phyloP scores from a whole-genome alignment of 2,329 filamentous ascomycete species.

The Alternaria triticimaculans region DNA sequence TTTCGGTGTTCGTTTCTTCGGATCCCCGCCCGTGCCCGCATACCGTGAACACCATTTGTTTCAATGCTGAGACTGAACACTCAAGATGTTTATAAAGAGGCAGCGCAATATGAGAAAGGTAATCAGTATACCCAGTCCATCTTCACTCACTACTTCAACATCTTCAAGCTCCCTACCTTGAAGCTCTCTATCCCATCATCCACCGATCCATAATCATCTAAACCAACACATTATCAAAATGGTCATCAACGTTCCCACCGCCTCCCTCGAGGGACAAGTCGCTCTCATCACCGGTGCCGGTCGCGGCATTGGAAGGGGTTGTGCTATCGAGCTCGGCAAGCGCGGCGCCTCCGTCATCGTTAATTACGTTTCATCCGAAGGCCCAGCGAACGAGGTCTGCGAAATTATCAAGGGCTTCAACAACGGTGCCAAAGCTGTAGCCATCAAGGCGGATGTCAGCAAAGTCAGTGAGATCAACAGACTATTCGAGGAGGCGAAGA shows the following conservation, averaged over 20 bases:
- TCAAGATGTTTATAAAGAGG: conserved; percentile 17
- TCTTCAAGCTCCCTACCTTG: background rate
- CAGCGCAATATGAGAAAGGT: background rate
- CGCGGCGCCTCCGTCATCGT: conserved; percentile 70
- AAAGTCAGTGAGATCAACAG: conserved; percentile 64
- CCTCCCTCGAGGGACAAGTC: conserved; percentile 60
- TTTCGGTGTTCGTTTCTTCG: conserved; percentile 31
- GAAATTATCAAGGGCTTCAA: conserved; percentile 54
- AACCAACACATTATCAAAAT: conserved; percentile 31
- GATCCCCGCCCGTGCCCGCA: conserved; percentile 33
- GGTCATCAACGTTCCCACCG: conserved; percentile 54
- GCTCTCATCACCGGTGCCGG: conserved; percentile 69
- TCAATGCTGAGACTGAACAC: conserved; percentile 12
- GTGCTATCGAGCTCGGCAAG: conserved; percentile 70
- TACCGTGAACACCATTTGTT: conserved; percentile 16
- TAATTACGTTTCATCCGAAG: conserved; percentile 66
- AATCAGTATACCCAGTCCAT: conserved; percentile 14
- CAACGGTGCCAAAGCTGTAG: conserved; percentile 60
- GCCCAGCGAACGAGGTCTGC: conserved; percentile 57
- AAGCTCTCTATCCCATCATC: conserved; percentile 8
- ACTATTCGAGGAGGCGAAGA: conserved; percentile 57
- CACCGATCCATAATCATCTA: conserved; percentile 16
- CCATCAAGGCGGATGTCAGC: conserved; percentile 66
- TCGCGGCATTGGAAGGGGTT: conserved; percentile 70
- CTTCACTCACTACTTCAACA: background rate